Base-by-base conservation (phyloP, 768 basidiomycete genomes). In the Neoboletus magnificus region DNA sequence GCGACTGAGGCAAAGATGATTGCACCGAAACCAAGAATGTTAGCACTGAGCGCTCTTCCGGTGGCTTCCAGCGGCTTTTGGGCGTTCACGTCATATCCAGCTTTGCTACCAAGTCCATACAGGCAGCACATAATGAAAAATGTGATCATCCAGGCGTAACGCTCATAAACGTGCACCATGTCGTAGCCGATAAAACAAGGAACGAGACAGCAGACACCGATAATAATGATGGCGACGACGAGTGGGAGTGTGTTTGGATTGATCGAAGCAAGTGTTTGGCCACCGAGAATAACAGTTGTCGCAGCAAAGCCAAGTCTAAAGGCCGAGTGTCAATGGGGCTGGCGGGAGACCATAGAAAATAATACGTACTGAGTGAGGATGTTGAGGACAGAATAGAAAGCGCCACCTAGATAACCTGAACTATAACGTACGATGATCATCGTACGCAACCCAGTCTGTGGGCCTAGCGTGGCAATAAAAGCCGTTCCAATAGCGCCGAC, bases 401-500 rank as follows among this genome's bases (percentile, higher is more conserved):
- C 72, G 5, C 79, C 74, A 15, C 81, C 81, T 11, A 77, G 52
- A 55, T 78, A 82, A 3, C 81, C 82, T 3, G 74, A 76, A 56
- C 74, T 77, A 56, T 73, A 82, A 2, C 81, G 73, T 4, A 75
- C 67, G 48, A 79, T 80, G 41, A 82, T 69, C 80, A 83, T 83
- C 0, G 80, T 82, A 7, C 82, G 73, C 23, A 83, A 66, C 12
- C 82, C 82, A 1, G 79, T 82, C 57, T 67, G 64, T 0, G 82
- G 82, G 1, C 82, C 82, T 10, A 84, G 68, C 8, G 75, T 81
- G 18, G 82, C 79, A 43, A 83, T 78, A 60, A 82, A 81, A 2
- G 79, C 78, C 0, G 77, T 75, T 9, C 70, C 67, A 6, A 72
- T 55, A 5, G 69, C 69, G 6, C 78, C 80, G 23, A 81, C 66